phyloP scores from a whole-genome alignment of 2,329 filamentous ascomycete species.

The Fusarium brevicatenulatum region DNA sequence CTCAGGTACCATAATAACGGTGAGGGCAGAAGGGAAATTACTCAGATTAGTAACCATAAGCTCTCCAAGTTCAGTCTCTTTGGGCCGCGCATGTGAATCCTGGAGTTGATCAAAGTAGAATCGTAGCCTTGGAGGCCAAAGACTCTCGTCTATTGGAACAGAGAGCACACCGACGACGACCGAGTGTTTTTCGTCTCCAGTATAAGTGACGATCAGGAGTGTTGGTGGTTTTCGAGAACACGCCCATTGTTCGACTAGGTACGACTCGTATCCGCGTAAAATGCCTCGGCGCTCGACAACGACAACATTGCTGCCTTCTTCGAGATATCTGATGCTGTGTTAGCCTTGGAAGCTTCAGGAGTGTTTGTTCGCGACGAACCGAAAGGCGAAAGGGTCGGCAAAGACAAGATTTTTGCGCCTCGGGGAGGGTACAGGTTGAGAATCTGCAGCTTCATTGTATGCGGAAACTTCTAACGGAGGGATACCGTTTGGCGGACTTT shows the following conservation, averaged over 20 bases:
- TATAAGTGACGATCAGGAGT: conserved; percentile 91
- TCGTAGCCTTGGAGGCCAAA: conserved; percentile 82
- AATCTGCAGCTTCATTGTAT: conserved; percentile 29
- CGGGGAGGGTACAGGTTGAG: conserved; percentile 17
- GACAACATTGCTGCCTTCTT: conserved; percentile 81
- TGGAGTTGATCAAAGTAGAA: conserved; percentile 88
- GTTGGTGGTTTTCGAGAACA: conserved; percentile 92
- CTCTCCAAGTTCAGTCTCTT: conserved; percentile 83
- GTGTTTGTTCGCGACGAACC: conserved; percentile 50
- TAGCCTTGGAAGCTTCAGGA: conserved; percentile 6
- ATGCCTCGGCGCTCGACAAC: conserved; percentile 77
- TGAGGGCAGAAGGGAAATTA: conserved; percentile 89
- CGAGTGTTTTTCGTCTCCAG: conserved; percentile 81
- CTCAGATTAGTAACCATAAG: conserved; percentile 95
- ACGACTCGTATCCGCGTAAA: conserved; percentile 88
- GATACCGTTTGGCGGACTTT: conserved; percentile 37
- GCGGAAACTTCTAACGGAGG: conserved; percentile 31
- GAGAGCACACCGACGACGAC: conserved; percentile 84
- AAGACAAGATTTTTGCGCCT: conserved; percentile 62
- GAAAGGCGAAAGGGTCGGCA: conserved; percentile 67
- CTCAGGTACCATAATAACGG: conserved; percentile 88
- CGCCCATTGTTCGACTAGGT: conserved; percentile 97
- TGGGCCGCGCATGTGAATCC: conserved; percentile 84
- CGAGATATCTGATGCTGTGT: conserved; percentile 70
- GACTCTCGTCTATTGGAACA: conserved; percentile 80